Conservation (phyloP, 306 rosid species). For the Parietaria judaica region DNA sequence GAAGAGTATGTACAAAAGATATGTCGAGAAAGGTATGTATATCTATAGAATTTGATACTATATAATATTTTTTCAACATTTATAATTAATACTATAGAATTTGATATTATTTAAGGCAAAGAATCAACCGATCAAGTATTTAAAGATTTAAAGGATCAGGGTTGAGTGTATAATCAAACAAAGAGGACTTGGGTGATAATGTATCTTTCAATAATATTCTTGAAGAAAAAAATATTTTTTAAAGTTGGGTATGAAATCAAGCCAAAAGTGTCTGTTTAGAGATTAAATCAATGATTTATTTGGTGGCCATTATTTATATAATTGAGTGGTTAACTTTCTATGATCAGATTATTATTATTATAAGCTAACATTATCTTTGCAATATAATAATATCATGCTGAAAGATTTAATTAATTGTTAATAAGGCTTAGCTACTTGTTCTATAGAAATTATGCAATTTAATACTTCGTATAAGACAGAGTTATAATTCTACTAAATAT, state of each 20-base stretch:
- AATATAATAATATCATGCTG: too few relatives aligned
- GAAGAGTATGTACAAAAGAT: background rate
- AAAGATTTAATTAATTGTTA: too few relatives aligned
- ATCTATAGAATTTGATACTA: background rate
- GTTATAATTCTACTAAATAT: too few relatives aligned
- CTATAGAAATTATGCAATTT: too few relatives aligned
- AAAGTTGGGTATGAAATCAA: background rate
- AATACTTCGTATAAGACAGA: too few relatives aligned
- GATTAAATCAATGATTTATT: background rate
- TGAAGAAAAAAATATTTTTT: background rate
- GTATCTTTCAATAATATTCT: background rate
- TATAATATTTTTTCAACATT: too few relatives aligned
- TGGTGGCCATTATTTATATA: background rate
- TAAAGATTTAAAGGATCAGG: background rate
- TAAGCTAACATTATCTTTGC: too few relatives aligned
- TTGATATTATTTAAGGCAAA: background rate
- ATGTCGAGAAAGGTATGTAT: background rate
- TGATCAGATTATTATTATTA: too few relatives aligned
- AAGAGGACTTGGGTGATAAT: background rate
- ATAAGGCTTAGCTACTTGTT: too few relatives aligned
- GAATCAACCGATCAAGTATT: background rate
- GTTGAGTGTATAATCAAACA: background rate
- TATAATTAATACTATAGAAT: background rate
- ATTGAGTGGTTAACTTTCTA: too few relatives aligned
- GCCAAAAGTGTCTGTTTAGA: background rate